phyloP scores from a whole-genome alignment of 2,329 filamentous ascomycete species.

The Aspergillus latus region DNA sequence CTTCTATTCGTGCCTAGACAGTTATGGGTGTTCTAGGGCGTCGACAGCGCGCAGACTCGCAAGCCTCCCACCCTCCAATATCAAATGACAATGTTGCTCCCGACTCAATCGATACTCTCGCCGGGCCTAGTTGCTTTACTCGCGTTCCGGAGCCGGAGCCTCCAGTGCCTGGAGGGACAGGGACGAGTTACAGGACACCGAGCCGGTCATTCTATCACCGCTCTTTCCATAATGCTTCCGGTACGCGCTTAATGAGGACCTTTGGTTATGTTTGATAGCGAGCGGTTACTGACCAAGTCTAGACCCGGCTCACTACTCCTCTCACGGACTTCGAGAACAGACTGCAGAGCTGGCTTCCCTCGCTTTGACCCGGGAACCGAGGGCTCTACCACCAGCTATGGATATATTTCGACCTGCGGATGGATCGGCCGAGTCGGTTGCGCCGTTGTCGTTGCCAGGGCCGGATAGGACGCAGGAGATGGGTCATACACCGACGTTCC shows the following conservation, averaged over 20 bases:
- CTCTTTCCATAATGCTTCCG: slow-evolving; percentile 44
- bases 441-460: slow-evolving; percentile 22
- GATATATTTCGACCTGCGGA: slow-evolving; percentile 29
- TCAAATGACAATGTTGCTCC: slow-evolving; percentile 24
- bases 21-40: slow-evolving; percentile 32
- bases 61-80: slow-evolving; percentile 25
- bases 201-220: slow-evolving; percentile 47
- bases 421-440: not conserved
- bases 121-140: slow-evolving; percentile 32
- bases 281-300: slow-evolving; percentile 22
- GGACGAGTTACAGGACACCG: slow-evolving; percentile 41
- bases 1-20: slow-evolving; percentile 6
- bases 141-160: slow-evolving; percentile 28
- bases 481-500: slow-evolving; percentile 14
- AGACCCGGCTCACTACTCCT: slow-evolving; percentile 72
- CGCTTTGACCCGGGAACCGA: slow-evolving; percentile 59
- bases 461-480: slow-evolving; percentile 19
- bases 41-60: slow-evolving; percentile 32
- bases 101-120: slow-evolving; percentile 23
- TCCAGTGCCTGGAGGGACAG: slow-evolving; percentile 31
- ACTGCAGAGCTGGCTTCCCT: slow-evolving; percentile 85
- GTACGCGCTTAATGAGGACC: slow-evolving; percentile 25
- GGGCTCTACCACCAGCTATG: slow-evolving; percentile 29
- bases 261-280: not conserved
- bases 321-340: slow-evolving; percentile 75